phyloP scores from a whole-genome alignment of 495 filamentous ascomycete species.

The Astrothelium subdiscretum region DNA sequence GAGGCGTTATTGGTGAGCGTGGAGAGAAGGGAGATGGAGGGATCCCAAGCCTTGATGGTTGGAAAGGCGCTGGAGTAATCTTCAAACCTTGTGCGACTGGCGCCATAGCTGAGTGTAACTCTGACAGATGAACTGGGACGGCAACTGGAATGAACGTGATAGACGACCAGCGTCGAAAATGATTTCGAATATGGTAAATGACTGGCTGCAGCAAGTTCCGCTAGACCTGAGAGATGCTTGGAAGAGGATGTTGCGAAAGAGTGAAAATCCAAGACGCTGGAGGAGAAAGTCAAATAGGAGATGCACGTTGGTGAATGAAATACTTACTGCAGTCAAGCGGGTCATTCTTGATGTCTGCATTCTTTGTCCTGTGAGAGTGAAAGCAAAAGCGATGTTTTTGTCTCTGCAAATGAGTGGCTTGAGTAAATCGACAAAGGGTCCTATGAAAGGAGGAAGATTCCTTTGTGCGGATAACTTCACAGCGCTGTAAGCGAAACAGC shows the following conservation, averaged over 20 bases:
- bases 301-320: not conserved
- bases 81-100: slow-evolving; percentile 4
- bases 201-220: not conserved
- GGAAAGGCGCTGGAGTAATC: slow-evolving; percentile 21
- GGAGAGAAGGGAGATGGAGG: slow-evolving; percentile 29
- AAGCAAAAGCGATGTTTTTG: too few species aligned
- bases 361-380: not conserved
- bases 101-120: not conserved
- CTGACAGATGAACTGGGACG: not conserved
- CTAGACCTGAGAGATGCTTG: not conserved
- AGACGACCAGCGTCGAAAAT: not conserved
- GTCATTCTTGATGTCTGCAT: not conserved
- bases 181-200: not conserved
- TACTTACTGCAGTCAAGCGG: not conserved
- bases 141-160: not conserved
- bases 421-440: not conserved
- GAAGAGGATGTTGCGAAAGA: not conserved
- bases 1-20: slow-evolving; percentile 18
- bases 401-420: not conserved
- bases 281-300: not conserved
- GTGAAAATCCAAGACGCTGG: not conserved
- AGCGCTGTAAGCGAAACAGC: not conserved
- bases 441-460: not conserved
- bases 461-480: not conserved
- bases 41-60: slow-evolving; percentile 25